Evolutionary conservation across 768 basidiomycete genomes (phyloP).

Genomic region (Tulasnella sp.): DNA sequence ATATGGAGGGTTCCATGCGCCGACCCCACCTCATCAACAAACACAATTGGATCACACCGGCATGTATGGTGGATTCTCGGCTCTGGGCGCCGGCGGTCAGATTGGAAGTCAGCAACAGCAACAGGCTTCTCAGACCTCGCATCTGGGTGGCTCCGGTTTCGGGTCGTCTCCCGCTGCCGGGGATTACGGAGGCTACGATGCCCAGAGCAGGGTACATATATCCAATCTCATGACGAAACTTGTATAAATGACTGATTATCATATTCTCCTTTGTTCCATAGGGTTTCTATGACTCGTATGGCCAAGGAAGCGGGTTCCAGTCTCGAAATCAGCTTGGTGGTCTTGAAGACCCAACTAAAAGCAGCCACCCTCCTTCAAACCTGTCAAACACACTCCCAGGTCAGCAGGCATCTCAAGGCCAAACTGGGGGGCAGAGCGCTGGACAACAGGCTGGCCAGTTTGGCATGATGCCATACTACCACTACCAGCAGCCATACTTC

Average conservation of each 20-base stretch:
- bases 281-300: slow-evolving; percentile 14
- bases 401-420: slow-evolving; percentile 7
- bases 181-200: slow-evolving; percentile 17
- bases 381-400: slow-evolving; percentile 9
- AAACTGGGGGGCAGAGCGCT: slow-evolving; percentile 1
- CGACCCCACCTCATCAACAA: slow-evolving; percentile 4
- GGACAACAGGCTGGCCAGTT: background rate
- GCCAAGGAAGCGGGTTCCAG: slow-evolving; percentile 14
- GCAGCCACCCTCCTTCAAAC: background rate
- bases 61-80: slow-evolving; percentile 15
- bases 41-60: slow-evolving; percentile 14
- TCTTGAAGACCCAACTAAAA: slow-evolving; percentile 7
- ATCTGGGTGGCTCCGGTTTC: slow-evolving; percentile 7
- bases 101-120: background rate
- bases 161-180: slow-evolving; percentile 7
- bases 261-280: background rate
- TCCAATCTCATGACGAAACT: background rate
- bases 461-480: slow-evolving; percentile 8
- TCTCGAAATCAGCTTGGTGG: slow-evolving; percentile 7
- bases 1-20: slow-evolving; percentile 2
- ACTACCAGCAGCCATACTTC: slow-evolving; percentile 14
- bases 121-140: background rate
- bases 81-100: background rate
- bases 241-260: background rate
- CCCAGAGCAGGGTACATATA: slow-evolving; percentile 6